Conservation (phyloP, 2,329 filamentous ascomycete genomes). For the Fusarium kyushuense region DNA sequence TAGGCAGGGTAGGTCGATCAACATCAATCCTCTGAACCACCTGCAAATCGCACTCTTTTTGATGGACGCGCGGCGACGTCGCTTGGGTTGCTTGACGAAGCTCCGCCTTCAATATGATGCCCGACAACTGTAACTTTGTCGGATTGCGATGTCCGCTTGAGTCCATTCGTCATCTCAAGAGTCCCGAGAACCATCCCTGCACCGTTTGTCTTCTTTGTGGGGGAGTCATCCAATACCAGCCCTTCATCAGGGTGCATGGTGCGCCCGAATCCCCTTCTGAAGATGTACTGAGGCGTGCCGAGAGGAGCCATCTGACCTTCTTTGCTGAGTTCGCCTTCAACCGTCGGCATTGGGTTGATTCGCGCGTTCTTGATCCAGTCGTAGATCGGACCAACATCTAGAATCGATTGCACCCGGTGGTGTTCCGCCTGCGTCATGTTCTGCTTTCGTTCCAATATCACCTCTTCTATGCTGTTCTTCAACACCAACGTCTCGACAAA, state of each 20-base stretch:
- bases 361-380: constrained; percentile 69
- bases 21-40: constrained; percentile 14
- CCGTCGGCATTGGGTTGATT: constrained; percentile 55
- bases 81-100: constrained; percentile 24
- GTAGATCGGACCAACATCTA: constrained; percentile 69
- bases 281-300: constrained; percentile 60
- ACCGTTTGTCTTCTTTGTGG: constrained; percentile 18
- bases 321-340: constrained; percentile 48
- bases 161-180: constrained; percentile 26
- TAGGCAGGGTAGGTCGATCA: not conserved
- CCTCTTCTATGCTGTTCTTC: constrained; percentile 83
- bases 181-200: constrained; percentile 12
- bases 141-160: constrained; percentile 45
- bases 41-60: constrained; percentile 52
- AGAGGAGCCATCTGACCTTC: constrained; percentile 64
- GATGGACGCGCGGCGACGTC: constrained; percentile 45
- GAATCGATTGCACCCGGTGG: constrained; percentile 65
- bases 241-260: constrained; percentile 60
- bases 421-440: constrained; percentile 79
- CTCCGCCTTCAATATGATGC: constrained; percentile 15
- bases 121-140: constrained; percentile 28
- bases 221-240: constrained; percentile 51
- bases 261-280: constrained; percentile 62
- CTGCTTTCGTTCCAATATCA: constrained; percentile 78
- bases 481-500: constrained; percentile 89